Evolutionary conservation across 2,329 filamentous ascomycete genomes (phyloP).

Genomic region (Aspergillus tanneri): DNA sequence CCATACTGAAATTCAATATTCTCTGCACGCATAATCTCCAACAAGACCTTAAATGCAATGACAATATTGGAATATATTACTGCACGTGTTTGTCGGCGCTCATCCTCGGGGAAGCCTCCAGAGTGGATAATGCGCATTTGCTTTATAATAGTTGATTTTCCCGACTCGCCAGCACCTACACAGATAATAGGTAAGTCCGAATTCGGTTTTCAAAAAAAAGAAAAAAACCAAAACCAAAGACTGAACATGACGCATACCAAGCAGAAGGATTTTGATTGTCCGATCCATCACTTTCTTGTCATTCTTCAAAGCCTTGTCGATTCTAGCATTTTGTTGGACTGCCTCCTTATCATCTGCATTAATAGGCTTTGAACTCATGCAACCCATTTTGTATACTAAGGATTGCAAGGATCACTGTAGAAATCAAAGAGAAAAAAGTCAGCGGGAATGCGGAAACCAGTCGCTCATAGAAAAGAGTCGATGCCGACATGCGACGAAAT

Average conservation of each 20-base stretch:
- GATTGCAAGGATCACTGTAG: background rate
- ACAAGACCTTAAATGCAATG: conserved; percentile 85
- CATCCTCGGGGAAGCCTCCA: conserved; percentile 82
- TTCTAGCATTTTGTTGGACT: conserved; percentile 57
- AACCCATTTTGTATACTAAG: conserved; percentile 41
- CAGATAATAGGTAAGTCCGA: conserved; percentile 1
- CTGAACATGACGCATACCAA: conserved; percentile 63
- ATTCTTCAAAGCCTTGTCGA: conserved; percentile 79
- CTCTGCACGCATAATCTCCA: conserved; percentile 87
- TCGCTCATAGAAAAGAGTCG: background rate
- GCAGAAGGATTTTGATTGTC: conserved; percentile 88
- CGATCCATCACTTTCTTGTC: conserved; percentile 84
- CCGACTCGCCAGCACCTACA: conserved; percentile 86
- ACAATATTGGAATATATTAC: conserved; percentile 95
- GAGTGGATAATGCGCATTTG: conserved; percentile 99
- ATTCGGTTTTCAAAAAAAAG: background rate
- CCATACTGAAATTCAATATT: conserved; percentile 74
- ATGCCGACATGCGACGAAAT: background rate
- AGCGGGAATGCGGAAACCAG: background rate
- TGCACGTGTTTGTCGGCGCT: conserved; percentile 89
- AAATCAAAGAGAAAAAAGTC: background rate
- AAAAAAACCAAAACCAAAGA: background rate
- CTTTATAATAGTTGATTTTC: conserved; percentile 95
- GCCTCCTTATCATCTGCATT: conserved; percentile 44
- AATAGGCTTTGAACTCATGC: conserved; percentile 43